Evolutionary conservation across 371 early-diverging fungal species (phyloP).

Genomic region (Mucor velutinosus): DNA sequence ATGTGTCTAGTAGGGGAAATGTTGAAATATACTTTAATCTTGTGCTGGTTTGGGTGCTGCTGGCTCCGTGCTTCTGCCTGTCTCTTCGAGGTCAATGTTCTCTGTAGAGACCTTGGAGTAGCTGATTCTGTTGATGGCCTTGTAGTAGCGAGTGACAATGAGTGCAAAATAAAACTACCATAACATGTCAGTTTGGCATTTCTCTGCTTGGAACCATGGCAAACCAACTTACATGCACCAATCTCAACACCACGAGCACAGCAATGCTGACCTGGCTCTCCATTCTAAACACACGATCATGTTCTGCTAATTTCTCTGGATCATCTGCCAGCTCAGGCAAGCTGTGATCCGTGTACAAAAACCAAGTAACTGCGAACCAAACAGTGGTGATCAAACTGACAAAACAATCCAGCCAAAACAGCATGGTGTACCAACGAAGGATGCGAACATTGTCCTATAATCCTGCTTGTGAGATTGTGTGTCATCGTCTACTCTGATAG

Average conservation of each 20-base stretch:
- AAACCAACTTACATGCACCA: constrained; percentile 41
- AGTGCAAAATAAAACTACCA: constrained; percentile 49
- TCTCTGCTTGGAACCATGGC: no score
- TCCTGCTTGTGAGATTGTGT: neutral
- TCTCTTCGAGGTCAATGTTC: constrained; percentile 17
- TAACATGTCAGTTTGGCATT: neutral
- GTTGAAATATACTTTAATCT: constrained; percentile 4
- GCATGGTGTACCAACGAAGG: constrained; percentile 42
- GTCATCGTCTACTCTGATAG: neutral
- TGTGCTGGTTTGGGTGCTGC: constrained; percentile 12
- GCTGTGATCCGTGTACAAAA: constrained; percentile 48
- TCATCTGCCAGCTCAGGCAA: constrained; percentile 38
- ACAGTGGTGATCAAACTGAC: constrained; percentile 35
- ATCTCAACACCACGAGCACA: constrained; percentile 31
- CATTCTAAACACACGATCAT: constrained; percentile 32
- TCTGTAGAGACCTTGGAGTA: constrained; percentile 32
- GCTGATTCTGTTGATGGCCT: constrained; percentile 21
- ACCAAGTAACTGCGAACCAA: constrained; percentile 46
- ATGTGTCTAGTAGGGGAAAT: neutral
- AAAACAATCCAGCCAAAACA: constrained; percentile 51
- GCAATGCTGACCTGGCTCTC: constrained; percentile 49
- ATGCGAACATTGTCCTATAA: constrained; percentile 22
- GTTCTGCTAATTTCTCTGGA: constrained; percentile 27
- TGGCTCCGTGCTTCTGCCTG: neutral
- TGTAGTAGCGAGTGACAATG: constrained; percentile 42